Percentiles rank a stretch among this genome's conserved stretches.
Evolutionary conservation across 768 basidiomycete species (phyloP).

Genomic region (Tylopilus cervinicoccineus): DNA sequence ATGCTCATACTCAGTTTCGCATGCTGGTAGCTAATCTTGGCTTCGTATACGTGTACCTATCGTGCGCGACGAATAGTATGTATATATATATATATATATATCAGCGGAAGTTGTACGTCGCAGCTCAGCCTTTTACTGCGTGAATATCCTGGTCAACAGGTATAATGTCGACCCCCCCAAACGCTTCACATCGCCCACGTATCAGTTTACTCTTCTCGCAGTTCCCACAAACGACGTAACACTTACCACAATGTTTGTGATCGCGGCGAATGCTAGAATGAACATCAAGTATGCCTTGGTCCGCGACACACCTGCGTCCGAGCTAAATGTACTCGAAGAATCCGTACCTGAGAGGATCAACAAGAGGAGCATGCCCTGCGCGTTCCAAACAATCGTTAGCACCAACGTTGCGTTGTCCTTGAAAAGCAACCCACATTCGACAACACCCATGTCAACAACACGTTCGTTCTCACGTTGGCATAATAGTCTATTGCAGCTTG

Average conservation of each 20-base stretch:
- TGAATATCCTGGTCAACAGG: slow-evolving; percentile 47
- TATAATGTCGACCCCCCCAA: slow-evolving; percentile 58
- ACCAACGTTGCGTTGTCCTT: not conserved
- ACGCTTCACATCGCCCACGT: slow-evolving; percentile 34
- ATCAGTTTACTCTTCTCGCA: not conserved
- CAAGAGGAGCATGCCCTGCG: slow-evolving; percentile 64
- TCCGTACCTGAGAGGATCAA: slow-evolving; percentile 61
- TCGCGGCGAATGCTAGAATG: slow-evolving; percentile 76
- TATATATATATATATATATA: slow-evolving; percentile 1
- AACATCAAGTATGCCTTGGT: slow-evolving; percentile 77
- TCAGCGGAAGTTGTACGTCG: not conserved
- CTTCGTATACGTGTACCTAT: slow-evolving; percentile 1
- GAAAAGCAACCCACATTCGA: slow-evolving; percentile 58
- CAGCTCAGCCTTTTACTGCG: slow-evolving; percentile 33
- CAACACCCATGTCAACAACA: slow-evolving; percentile 74
- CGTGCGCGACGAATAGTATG: not conserved
- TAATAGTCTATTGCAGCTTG: slow-evolving; percentile 82
- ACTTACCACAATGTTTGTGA: slow-evolving; percentile 62
- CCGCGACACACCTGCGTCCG: slow-evolving; percentile 43
- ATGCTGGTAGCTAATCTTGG: not conserved
- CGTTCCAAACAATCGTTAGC: not conserved
- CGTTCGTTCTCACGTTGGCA: slow-evolving; percentile 82
- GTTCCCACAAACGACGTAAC: not conserved
- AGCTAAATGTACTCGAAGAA: slow-evolving; percentile 56
- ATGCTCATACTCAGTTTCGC: not conserved